Evolutionary conservation across 2,329 filamentous ascomycete genomes (phyloP).

Genomic region (Ophiosphaerella narmari): DNA sequence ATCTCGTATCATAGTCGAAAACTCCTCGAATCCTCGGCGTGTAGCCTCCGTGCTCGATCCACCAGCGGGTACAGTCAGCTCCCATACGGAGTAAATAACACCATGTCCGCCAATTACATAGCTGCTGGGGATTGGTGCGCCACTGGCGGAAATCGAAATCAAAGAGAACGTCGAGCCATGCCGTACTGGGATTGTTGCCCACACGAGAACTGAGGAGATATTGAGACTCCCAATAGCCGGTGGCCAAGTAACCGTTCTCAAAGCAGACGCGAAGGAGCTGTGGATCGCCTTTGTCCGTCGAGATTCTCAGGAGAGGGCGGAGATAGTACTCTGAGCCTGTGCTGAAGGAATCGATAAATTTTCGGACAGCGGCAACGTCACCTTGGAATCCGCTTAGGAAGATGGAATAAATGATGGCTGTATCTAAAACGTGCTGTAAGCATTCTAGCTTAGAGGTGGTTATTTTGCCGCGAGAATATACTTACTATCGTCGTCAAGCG

Average conservation of each 20-base stretch:
- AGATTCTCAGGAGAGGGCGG: conserved; percentile 7
- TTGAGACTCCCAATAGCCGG: conserved; percentile 1
- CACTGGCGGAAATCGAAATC: conserved; percentile 10
- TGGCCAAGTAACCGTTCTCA: conserved; percentile 2
- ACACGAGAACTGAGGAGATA: not conserved
- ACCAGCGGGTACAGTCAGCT: conserved; percentile 9
- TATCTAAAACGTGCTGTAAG: conserved; percentile 2
- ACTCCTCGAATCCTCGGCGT: conserved; percentile 2
- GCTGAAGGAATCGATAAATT: conserved; percentile 6
- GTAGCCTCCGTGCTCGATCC: conserved; percentile 8
- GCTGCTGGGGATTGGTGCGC: conserved; percentile 3
- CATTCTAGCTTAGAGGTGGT: not conserved
- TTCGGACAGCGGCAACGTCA: conserved; percentile 3
- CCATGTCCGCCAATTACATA: conserved; percentile 4
- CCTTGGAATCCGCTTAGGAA: conserved; percentile 8
- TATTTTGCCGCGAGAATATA: not conserved
- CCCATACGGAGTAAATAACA: conserved; percentile 8
- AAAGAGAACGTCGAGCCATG: conserved; percentile 10
- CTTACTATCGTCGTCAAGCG: conserved; percentile 6
- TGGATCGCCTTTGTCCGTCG: conserved; percentile 1
- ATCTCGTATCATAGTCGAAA: not conserved
- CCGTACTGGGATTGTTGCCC: conserved; percentile 1
- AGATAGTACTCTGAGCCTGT: conserved; percentile 3
- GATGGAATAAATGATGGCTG: conserved; percentile 5
- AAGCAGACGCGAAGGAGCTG: conserved; percentile 8